Conservation (phyloP, 305 asterid genomes). For the Petunia hybrid region DNA sequence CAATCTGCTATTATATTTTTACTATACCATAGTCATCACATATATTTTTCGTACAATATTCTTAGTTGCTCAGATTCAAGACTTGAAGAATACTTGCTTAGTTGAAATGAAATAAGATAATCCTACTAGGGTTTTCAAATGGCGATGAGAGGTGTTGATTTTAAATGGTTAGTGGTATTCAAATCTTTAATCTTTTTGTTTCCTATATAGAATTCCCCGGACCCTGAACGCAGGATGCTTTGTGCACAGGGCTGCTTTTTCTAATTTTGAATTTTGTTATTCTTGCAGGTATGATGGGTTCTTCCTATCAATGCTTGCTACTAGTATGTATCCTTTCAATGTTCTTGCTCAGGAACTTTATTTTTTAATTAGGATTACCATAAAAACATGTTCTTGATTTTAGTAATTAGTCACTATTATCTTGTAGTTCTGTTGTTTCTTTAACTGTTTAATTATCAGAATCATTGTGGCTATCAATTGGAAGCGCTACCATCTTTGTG, state of each 20-base stretch:
- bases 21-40: too few relatives aligned
- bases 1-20: too few relatives aligned
- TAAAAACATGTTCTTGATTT: neutral
- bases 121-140: conserved; percentile 40
- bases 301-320: conserved; percentile 95
- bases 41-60: too few relatives aligned
- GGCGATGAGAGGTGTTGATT: conserved; percentile 92
- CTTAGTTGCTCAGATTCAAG: neutral
- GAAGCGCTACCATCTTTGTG: conserved; percentile 75
- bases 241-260: neutral
- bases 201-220: neutral
- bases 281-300: conserved; percentile 97
- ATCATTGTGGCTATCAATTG: conserved; percentile 87
- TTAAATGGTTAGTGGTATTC: conserved; percentile 73
- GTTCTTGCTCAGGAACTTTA: conserved; percentile 5
- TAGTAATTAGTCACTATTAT: neutral
- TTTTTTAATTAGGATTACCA: neutral
- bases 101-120: conserved; percentile 9
- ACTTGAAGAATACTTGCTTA: conserved; percentile 11
- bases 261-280: conserved; percentile 33
- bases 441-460: conserved; percentile 57
- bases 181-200: neutral
- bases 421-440: conserved; percentile 37
- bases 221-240: too few relatives aligned
- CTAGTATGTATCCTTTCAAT: conserved; percentile 84